phyloP scores from a whole-genome alignment of 2,329 filamentous ascomycete species.

The Volutella citrinella region DNA sequence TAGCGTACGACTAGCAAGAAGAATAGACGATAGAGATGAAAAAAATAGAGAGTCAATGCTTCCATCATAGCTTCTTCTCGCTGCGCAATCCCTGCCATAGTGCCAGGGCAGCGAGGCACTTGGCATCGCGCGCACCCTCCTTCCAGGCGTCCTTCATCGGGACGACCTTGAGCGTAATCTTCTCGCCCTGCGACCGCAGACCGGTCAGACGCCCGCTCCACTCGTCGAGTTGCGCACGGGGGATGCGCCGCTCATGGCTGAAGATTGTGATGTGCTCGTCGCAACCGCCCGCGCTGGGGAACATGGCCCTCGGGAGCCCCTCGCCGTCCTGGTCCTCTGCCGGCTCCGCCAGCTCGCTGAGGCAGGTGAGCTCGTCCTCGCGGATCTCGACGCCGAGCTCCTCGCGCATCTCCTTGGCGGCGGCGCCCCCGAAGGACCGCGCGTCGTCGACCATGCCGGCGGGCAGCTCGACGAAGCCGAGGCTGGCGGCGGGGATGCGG shows the following conservation, averaged over 20 bases:
- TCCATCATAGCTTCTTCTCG: constrained; percentile 39
- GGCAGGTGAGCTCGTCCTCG: constrained; percentile 43
- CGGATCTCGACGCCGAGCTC: constrained; percentile 55
- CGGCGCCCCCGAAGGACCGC: constrained; percentile 53
- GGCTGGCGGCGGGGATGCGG: constrained; percentile 51
- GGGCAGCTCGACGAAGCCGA: constrained; percentile 55
- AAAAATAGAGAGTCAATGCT: constrained; percentile 2
- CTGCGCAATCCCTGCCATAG: constrained; percentile 55
- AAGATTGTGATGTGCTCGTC: constrained; percentile 61
- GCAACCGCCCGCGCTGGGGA: constrained; percentile 56
- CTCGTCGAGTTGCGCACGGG: constrained; percentile 46
- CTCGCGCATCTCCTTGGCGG: constrained; percentile 59
- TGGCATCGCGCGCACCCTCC: constrained; percentile 55
- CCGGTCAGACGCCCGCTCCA: constrained; percentile 59
- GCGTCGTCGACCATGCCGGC: constrained; percentile 56
- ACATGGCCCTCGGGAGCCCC: constrained; percentile 47
- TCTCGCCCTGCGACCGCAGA: constrained; percentile 56
- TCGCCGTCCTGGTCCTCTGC: constrained; percentile 28
- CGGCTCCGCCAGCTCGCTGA: constrained; percentile 48
- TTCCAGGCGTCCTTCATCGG: constrained; percentile 55
- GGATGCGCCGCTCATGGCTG: constrained; percentile 51
- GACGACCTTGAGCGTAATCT: constrained; percentile 59
- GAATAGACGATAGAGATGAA: constrained; percentile 8
- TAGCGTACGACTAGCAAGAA: too few species aligned
- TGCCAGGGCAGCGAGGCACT: constrained; percentile 57